Conservation (phyloP, 179 eudicot genomes). For the Silene coronaria region DNA sequence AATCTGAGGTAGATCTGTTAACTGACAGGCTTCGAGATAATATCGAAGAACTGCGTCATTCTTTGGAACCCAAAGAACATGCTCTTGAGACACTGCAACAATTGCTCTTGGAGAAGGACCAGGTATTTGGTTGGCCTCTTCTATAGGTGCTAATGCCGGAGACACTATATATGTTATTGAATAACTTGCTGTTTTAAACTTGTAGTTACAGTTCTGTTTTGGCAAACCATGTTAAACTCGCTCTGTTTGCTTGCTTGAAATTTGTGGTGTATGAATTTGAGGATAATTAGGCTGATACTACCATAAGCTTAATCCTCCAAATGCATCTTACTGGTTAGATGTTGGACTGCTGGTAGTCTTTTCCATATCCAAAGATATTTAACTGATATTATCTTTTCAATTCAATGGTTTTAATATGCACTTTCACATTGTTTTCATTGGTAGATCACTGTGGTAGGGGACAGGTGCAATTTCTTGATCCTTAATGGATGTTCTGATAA, state of each 20-base stretch:
- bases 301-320: neutral
- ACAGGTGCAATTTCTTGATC: neutral
- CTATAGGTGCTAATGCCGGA: neutral
- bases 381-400: neutral
- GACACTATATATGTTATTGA: neutral
- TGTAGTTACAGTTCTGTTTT: neutral
- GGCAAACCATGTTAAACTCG: neutral
- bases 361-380: too few relatives aligned
- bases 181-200: constrained; percentile 3
- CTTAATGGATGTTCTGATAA: neutral
- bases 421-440: neutral
- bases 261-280: neutral
- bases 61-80: constrained; percentile 81
- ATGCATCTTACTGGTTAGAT: neutral
- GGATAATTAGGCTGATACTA: neutral
- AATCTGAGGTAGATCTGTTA: constrained; percentile 19
- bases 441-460: neutral
- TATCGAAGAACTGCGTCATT: constrained; percentile 82
- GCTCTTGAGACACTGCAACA: constrained; percentile 78
- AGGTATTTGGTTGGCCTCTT: constrained; percentile 42
- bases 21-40: constrained; percentile 76
- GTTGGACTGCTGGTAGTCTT: too few relatives aligned
- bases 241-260: neutral
- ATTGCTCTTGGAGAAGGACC: constrained; percentile 77
- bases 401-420: too few relatives aligned